phyloP scores from a whole-genome alignment of 257 asterid species.

The Ilex asprella region DNA sequence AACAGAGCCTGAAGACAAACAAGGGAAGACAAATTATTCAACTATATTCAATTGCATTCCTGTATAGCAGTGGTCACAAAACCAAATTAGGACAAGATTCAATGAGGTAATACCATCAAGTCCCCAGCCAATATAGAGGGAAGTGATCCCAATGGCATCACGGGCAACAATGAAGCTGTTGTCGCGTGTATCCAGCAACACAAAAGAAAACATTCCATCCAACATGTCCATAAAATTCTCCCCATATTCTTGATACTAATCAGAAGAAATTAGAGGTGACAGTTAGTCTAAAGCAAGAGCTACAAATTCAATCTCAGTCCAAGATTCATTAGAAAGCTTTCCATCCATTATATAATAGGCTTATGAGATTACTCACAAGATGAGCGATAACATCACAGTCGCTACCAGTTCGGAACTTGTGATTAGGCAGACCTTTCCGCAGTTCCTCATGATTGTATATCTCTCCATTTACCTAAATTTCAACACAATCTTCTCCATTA shows the following conservation, averaged over 20 bases:
- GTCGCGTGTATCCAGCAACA: conserved; percentile 78
- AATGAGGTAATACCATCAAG: conserved; percentile 58
- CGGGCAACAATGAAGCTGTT: conserved; percentile 88
- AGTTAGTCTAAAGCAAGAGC: no score
- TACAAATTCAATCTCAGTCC: no score
- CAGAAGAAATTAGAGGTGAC: conserved; percentile 5
- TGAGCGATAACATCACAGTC: conserved; percentile 98
- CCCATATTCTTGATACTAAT: conserved; percentile 88
- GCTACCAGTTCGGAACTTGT: conserved; percentile 82
- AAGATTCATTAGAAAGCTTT: no score
- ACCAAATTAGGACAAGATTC: neutral
- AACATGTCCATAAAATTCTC: conserved; percentile 84
- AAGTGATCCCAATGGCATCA: conserved; percentile 92
- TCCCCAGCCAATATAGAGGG: conserved; percentile 95
- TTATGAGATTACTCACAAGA: conserved; percentile 54
- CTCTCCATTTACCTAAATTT: conserved; percentile 86
- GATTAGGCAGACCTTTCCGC: conserved; percentile 59
- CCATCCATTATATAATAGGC: neutral
- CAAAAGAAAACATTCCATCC: conserved; percentile 97
- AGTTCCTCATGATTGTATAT: conserved; percentile 86
- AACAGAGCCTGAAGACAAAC: conserved; percentile 55
- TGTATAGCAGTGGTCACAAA: neutral
- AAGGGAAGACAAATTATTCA: neutral
- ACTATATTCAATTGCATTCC: neutral
- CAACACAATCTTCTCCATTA: neutral